Base-by-base conservation (phyloP, 306 rosid genomes). In the Cucurbita ficifolia region DNA sequence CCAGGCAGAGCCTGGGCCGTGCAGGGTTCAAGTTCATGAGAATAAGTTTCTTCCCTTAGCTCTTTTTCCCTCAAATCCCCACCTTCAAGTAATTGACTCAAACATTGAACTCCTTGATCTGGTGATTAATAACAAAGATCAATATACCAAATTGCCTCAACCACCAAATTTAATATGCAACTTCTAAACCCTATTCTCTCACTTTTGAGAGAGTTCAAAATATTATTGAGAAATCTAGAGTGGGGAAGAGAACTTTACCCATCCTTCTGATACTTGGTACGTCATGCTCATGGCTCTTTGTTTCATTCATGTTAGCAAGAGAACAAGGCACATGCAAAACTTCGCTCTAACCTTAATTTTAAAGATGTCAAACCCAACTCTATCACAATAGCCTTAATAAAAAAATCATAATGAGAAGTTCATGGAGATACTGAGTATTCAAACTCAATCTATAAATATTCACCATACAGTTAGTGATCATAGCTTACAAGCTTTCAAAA, bases 1-100 rank as follows among this genome's bases (percentile, higher is more conserved):
- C 85, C 91, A 81, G 83, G 96, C 82, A 91, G 96, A 86, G 88
- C 90, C 85, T 79, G 92, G 73, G 76, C 77, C 50, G 82, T 84
- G 75, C 77, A 61, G 50, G 96, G 88, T 67, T 88, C 96, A 75
- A 91, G 80, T 67, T 84, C 84, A 64, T 76, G 84, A 73, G 84
- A 79, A n/a, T 50, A 49, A 74, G 40, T 69, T 78, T 54, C 79
- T 76, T 82, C 87, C 56, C 76, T 73, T 43, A 50, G 51, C 24
- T 76, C 83, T 73, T 79, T 89, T 73, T 78, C 87, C 79, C 83
- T 83, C 64, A 76, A 80, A 82, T 77, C 79, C 68, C 76, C 70
- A 73, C 72, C 75, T 80, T 81, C 83, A 81, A 79, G 76, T 70
- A 68, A 73, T 82, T 43, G 80, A 81, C 74, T 78, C 73, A 75